These are phyloP conservation scores for Lavandula angustifolia DNA, from an alignment of 257 asterid genomes.

Conservation along the genomic window DNA sequence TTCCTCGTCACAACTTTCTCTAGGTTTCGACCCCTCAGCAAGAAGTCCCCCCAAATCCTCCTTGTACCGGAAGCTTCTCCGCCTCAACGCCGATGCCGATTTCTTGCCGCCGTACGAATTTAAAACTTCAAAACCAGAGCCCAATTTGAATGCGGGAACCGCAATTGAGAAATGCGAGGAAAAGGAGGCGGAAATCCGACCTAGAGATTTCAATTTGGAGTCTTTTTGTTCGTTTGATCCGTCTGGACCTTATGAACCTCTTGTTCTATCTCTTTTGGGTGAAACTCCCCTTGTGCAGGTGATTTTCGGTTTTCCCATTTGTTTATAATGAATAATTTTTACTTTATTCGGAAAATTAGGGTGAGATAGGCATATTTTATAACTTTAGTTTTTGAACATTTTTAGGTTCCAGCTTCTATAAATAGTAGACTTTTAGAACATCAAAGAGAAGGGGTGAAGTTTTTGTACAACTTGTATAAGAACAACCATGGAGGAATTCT, in stretches of 20 bases:
- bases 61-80: constrained; percentile 65
- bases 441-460: constrained; percentile 86
- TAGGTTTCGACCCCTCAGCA: constrained; percentile 44
- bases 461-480: constrained; percentile 70
- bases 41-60: constrained; percentile 93
- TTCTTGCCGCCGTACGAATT: constrained; percentile 32
- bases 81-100: constrained; percentile 54
- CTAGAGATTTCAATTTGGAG: constrained; percentile 49
- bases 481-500: constrained; percentile 94
- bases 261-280: constrained; percentile 58
- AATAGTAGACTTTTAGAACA: constrained; percentile 91
- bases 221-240: constrained; percentile 45
- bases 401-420: constrained; percentile 87
- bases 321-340: neutral
- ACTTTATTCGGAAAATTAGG: neutral
- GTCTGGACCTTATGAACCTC: constrained; percentile 75
- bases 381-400: constrained; percentile 2
- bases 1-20: constrained; percentile 38
- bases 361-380: constrained; percentile 2
- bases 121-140: constrained; percentile 35
- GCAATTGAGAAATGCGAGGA: constrained; percentile 29
- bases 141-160: constrained; percentile 31
- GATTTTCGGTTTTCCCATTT: constrained; percentile 27
- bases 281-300: constrained; percentile 73
- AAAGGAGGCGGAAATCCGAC: constrained; percentile 33